phyloP scores from a whole-genome alignment of 768 basidiomycete species.

The Termitomyces sp. region DNA sequence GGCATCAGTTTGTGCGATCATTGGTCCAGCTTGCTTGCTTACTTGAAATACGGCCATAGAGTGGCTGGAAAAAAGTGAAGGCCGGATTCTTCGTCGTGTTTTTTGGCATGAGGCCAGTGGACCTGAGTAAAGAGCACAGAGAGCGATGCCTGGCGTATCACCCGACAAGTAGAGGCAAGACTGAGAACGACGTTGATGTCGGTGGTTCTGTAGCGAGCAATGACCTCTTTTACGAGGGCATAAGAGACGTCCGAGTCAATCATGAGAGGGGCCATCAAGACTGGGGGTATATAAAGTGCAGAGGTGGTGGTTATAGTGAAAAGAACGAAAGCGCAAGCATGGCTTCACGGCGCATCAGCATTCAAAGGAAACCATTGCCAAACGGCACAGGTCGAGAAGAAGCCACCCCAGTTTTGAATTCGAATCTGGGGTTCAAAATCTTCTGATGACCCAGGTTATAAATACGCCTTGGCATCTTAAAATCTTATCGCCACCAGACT shows the following conservation, averaged over 20 bases:
- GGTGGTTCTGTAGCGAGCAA: conserved; percentile 9
- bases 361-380: not conserved
- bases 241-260: conserved; percentile 20
- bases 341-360: no score
- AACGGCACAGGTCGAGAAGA: conserved; percentile 10
- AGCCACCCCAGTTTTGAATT: conserved; percentile 12
- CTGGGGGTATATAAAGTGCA: not conserved
- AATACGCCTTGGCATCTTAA: conserved; percentile 9
- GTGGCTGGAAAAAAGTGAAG: conserved; percentile 33
- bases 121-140: conserved; percentile 28
- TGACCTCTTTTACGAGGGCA: conserved; percentile 18
- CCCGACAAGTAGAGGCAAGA: conserved; percentile 21
- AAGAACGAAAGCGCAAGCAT: not conserved
- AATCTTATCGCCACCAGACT: conserved; percentile 11
- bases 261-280: conserved; percentile 5
- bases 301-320: conserved; percentile 4
- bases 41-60: conserved; percentile 33
- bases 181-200: conserved; percentile 16
- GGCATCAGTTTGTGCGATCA: not conserved
- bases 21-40: conserved; percentile 6
- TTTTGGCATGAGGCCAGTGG: conserved; percentile 33
- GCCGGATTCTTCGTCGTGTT: conserved; percentile 28
- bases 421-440: conserved; percentile 22
- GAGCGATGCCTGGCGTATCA: conserved; percentile 21
- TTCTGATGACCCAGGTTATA: conserved; percentile 11